phyloP scores from a whole-genome alignment of 352 stramenopile species.

The Globisporangium paddicum region DNA sequence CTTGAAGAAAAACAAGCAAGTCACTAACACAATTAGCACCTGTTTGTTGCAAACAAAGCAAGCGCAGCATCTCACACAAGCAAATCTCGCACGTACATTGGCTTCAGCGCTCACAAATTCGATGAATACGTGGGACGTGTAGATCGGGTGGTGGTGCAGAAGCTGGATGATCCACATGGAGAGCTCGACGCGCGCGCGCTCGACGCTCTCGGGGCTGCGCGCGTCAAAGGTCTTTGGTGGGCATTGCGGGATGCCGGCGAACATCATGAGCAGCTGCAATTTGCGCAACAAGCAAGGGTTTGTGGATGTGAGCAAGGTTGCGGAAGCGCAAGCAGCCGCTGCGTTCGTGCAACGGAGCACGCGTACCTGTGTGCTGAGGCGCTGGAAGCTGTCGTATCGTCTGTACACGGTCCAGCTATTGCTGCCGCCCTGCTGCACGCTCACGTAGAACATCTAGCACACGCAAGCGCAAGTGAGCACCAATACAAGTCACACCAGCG shows the following conservation, averaged over 20 bases:
- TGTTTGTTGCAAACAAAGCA: neutral
- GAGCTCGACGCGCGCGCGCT: conserved; percentile 69
- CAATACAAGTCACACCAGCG: conserved; percentile 4
- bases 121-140: conserved; percentile 78
- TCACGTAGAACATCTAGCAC: conserved; percentile 65
- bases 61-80: too few species aligned
- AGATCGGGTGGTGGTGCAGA: conserved; percentile 72
- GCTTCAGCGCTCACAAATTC: conserved; percentile 78
- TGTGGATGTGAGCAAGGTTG: neutral
- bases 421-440: conserved; percentile 62
- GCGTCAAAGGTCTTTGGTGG: conserved; percentile 52
- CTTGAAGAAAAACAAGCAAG: conserved; percentile 17
- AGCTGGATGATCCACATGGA: conserved; percentile 82
- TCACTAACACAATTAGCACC: neutral
- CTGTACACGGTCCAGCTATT: conserved; percentile 76
- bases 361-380: conserved; percentile 50
- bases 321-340: neutral
- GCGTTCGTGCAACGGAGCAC: neutral
- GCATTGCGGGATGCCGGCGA: conserved; percentile 60
- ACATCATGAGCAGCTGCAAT: conserved; percentile 55
- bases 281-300: conserved; percentile 1
- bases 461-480: conserved; percentile 2
- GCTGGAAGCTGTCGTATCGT: conserved; percentile 70
- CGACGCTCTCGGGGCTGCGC: conserved; percentile 58
- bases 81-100: conserved; percentile 37